phyloP scores from a whole-genome alignment of 2,329 filamentous ascomycete species.

The Graphilbum fragrans region DNA sequence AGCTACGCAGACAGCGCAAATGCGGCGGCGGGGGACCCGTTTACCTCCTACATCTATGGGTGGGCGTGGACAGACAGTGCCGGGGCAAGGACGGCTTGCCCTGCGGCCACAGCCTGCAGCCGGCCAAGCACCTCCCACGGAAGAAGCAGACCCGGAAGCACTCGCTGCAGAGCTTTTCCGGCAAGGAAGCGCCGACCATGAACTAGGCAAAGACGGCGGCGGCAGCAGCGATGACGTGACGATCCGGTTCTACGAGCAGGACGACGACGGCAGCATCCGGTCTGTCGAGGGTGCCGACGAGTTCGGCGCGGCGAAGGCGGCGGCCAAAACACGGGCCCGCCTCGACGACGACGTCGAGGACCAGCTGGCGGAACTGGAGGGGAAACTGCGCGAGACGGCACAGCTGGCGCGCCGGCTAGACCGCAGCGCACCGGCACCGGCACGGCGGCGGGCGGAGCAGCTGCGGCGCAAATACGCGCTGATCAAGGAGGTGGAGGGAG shows the following conservation, averaged over 20 bases:
- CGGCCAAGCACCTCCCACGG: too few species aligned
- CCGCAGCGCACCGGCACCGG: constrained; percentile 7
- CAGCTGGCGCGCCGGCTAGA: constrained; percentile 15
- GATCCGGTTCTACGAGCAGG: constrained; percentile 37
- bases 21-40: too few species aligned
- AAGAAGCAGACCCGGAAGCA: not conserved
- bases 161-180: not conserved
- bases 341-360: constrained; percentile 23
- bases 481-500: constrained; percentile 9
- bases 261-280: constrained; percentile 22
- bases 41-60: too few species aligned
- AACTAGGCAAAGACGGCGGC: constrained; percentile 4
- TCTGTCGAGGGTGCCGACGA: constrained; percentile 23
- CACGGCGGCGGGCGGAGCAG: constrained; percentile 4
- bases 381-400: constrained; percentile 14
- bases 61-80: too few species aligned
- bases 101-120: too few species aligned
- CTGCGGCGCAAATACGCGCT: constrained; percentile 9
- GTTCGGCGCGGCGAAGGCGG: constrained; percentile 14
- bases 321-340: constrained; percentile 24
- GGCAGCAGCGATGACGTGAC: constrained; percentile 11
- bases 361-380: constrained; percentile 23
- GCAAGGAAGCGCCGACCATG: not conserved
- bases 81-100: too few species aligned
- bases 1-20: not conserved